phyloP scores from a whole-genome alignment of 164 flowering plant genomes.

The Dillenia suffruticosa region DNA sequence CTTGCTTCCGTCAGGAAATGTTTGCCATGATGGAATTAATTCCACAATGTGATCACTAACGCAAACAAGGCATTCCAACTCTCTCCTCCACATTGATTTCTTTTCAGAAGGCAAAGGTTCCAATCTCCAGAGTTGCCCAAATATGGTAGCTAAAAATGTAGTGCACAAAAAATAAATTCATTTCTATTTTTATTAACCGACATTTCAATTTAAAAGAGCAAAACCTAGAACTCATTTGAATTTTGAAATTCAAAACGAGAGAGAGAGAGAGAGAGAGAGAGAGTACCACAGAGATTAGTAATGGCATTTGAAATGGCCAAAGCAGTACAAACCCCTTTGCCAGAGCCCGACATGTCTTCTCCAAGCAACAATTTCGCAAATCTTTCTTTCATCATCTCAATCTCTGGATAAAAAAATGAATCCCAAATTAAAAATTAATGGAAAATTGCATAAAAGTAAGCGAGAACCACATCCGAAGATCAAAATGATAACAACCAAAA shows the following conservation, averaged over 20 bases:
- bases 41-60: conserved; percentile 92
- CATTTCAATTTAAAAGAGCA: neutral
- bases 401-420: conserved; percentile 32
- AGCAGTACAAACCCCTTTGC: conserved; percentile 85
- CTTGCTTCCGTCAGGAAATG: conserved; percentile 82
- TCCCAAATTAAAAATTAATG: neutral
- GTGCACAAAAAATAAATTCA: neutral
- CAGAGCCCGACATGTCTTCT: conserved; percentile 98
- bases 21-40: conserved; percentile 85
- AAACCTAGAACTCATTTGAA: neutral
- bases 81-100: conserved; percentile 91
- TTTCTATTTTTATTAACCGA: no score
- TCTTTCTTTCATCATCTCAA: conserved; percentile 91
- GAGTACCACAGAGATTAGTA: conserved; percentile 83
- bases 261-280: neutral
- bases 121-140: conserved; percentile 95
- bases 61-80: conserved; percentile 89
- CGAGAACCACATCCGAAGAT: no score
- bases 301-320: conserved; percentile 87
- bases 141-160: conserved; percentile 56
- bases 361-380: conserved; percentile 90
- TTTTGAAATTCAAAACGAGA: neutral
- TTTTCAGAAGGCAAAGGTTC: conserved; percentile 76
- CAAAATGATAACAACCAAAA: no score
- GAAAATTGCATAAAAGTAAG: neutral